These are phyloP conservation scores for Nicotiana obtusifolia DNA, from an alignment of 257 asterid species.

Conservation along the genomic window DNA sequence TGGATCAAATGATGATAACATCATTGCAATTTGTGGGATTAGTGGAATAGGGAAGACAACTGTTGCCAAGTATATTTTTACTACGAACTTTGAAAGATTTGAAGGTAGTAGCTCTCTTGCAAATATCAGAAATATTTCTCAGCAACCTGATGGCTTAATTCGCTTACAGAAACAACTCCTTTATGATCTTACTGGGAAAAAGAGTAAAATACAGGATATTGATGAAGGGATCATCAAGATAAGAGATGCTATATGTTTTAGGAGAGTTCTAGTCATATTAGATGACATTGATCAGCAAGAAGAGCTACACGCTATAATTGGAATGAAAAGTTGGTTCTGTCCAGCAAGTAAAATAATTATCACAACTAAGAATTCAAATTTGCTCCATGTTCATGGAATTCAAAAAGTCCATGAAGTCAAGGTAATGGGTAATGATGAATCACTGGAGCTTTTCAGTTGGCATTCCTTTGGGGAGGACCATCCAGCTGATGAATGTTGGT, in stretches of 20 bases:
- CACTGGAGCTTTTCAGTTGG: slow-evolving; percentile 9
- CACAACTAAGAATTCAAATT: not conserved
- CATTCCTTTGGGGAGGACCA: slow-evolving; percentile 3
- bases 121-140: slow-evolving; percentile 5
- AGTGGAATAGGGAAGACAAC: slow-evolving; percentile 6
- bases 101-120: slow-evolving; percentile 6
- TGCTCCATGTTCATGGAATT: not conserved
- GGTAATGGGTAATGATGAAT: not conserved
- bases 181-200: slow-evolving; percentile 2
- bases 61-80: slow-evolving; percentile 7
- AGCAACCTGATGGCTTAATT: not conserved
- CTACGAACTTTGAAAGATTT: not conserved
- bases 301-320: not conserved
- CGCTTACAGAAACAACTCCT: slow-evolving; percentile 11
- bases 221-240: slow-evolving; percentile 6
- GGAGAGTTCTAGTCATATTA: not conserved
- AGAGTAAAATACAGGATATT: not conserved
- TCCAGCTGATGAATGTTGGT: slow-evolving; percentile 8
- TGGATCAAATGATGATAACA: not conserved
- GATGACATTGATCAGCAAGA: slow-evolving; percentile 3
- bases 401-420: not conserved
- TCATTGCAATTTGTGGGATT: slow-evolving; percentile 7
- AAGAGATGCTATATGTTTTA: not conserved
- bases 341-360: slow-evolving; percentile 2
- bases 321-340: slow-evolving; percentile 1